A percentile compares a stretch with the other conserved stretches of the same genome.
Conservation (phyloP, 1,284 basidiomycete species). For the Tilletia caries region DNA sequence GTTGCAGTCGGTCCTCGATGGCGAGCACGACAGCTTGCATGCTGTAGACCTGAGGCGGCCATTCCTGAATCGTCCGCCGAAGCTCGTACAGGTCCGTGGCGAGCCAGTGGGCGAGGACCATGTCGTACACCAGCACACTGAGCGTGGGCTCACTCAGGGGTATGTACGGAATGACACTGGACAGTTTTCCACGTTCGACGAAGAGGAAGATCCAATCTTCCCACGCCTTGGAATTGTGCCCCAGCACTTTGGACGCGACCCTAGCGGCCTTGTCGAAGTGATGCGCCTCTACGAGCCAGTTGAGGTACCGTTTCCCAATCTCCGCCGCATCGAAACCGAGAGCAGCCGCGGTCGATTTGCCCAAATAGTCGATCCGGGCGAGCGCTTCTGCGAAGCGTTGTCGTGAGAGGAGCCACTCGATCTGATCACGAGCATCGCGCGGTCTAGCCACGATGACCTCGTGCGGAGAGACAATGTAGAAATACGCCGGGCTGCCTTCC, state of each 20-base stretch:
- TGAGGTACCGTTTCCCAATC: slow-evolving; percentile 47
- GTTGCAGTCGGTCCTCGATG: slow-evolving; percentile 70
- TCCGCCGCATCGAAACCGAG: slow-evolving; percentile 62
- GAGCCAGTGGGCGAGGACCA: slow-evolving; percentile 85
- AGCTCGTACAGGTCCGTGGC: slow-evolving; percentile 63
- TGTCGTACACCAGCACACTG: slow-evolving; percentile 83
- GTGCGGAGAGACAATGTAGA: slow-evolving; percentile 79
- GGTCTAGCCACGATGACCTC: slow-evolving; percentile 81
- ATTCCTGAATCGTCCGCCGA: slow-evolving; percentile 68
- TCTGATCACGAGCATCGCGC: slow-evolving; percentile 82
- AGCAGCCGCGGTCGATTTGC: slow-evolving; percentile 44
- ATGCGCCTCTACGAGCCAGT: slow-evolving; percentile 58
- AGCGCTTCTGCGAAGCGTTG: slow-evolving; percentile 84
- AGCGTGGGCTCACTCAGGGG: slow-evolving; percentile 79
- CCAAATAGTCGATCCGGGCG: slow-evolving; percentile 70
- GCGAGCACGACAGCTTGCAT: slow-evolving; percentile 79
- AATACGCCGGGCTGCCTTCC: slow-evolving; percentile 53
- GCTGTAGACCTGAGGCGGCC: slow-evolving; percentile 90
- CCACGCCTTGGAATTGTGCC: slow-evolving; percentile 75
- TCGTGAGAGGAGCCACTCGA: slow-evolving; percentile 86
- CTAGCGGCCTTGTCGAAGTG: slow-evolving; percentile 78
- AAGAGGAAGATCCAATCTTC: slow-evolving; percentile 93
- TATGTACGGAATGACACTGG: slow-evolving; percentile 83
- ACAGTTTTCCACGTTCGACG: slow-evolving; percentile 73
- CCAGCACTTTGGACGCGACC: slow-evolving; percentile 82